Evolutionary conservation across 176 grass and related monocot species (phyloP), one percentile per base, ranked within the genome.

Genomic region (Bolboschoenus planiculmis): DNA sequence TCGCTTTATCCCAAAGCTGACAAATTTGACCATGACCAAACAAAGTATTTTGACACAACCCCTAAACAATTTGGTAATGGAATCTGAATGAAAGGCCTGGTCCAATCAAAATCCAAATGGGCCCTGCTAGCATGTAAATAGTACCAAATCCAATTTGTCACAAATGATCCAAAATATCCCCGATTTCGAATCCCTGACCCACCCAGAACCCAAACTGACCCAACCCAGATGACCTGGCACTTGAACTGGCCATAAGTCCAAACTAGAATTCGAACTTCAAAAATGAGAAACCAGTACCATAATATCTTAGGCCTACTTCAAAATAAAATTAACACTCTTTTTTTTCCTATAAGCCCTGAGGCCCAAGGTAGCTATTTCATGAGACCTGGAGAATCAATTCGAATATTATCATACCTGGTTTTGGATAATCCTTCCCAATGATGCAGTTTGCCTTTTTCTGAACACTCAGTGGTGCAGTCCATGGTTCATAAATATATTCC

Each of bases 401-500:
- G 30, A 75, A 75, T 50, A 68, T 34, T 50, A 18, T n/a, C 33
- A 26, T 81, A 97, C 94, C 91, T 97, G 86, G 94, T 79, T 84
- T 94, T 43, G 94, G 90, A 87, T 94, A 91, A 85, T 95, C 92
- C 82, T 87, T 89, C 27, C 96, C 91, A 80, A 99, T 86, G 30
- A 95, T 89, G 83, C 96, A 95, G 9, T 90, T 87, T 67, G 92
- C 87, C 89, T 93, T 95, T 90, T 93, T 90, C 67, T 99, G 92
- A 65, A 99, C 61, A 67, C 80, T 84, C n/a, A 91, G 39, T 47
- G 92, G 96, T 65, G 91, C 96, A 29, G 84, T 95, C 92, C 96
- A 99, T 81, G 96, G 92, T 83, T 99, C 92, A 36, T 95, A 99
- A 55, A 95, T 95, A 83, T 99, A 91, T 78, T 99, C 87, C 83